phyloP scores from a whole-genome alignment of 2,329 filamentous ascomycete genomes.

The Paramyrothecium sp. region DNA sequence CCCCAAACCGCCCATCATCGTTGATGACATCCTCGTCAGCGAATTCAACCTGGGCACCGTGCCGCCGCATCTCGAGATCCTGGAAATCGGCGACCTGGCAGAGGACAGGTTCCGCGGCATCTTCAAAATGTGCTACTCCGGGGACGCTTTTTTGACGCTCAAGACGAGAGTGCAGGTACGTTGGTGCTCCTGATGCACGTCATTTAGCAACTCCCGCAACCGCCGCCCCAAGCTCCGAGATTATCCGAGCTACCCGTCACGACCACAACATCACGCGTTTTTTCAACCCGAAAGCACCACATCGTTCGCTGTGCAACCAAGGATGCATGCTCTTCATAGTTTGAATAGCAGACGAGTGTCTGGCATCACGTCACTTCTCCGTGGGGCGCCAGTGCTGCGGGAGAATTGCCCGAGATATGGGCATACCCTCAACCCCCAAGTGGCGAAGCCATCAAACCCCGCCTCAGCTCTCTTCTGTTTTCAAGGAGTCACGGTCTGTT shows the following conservation, averaged over 20 bases:
- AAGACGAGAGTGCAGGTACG: constrained; percentile 90
- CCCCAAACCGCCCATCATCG: constrained; percentile 96
- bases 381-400: too few relatives aligned
- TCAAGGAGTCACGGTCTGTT: not conserved
- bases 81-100: constrained; percentile 96
- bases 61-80: constrained; percentile 90
- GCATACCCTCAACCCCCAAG: not conserved
- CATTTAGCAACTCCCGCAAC: not conserved
- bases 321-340: not conserved
- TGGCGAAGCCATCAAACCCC: not conserved
- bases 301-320: not conserved
- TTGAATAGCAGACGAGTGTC: not conserved
- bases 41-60: constrained; percentile 95
- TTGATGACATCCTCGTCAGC: constrained; percentile 98
- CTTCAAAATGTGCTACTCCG: constrained; percentile 98
- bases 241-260: constrained; percentile 10
- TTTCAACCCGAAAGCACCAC: not conserved
- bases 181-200: constrained; percentile 19
- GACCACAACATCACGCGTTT: constrained; percentile 4
- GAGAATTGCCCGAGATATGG: not conserved
- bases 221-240: constrained; percentile 10
- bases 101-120: constrained; percentile 97
- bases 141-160: constrained; percentile 91
- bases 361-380: not conserved
- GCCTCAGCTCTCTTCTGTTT: not conserved